These are phyloP conservation scores for Zoysia japonica DNA, from an alignment of 176 grass and related monocot species.

Conservation along the genomic window DNA sequence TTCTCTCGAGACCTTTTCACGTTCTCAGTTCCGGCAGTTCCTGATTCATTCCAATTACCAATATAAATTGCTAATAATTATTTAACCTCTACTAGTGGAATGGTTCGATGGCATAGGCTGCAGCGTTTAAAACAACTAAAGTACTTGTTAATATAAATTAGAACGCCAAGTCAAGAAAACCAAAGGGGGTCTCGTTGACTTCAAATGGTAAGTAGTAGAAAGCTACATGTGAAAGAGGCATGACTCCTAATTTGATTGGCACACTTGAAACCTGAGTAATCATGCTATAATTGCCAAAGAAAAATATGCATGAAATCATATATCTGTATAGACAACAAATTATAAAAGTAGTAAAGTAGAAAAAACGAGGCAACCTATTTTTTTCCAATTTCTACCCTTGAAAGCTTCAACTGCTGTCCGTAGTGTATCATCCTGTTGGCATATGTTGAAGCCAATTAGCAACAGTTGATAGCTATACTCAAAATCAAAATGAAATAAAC, in stretches of 20 bases:
- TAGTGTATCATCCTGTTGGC: conserved; percentile 86
- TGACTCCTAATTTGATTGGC: background rate
- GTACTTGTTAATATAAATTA: background rate
- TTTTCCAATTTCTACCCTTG: conserved; percentile 98
- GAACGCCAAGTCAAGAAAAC: background rate
- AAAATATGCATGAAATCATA: background rate
- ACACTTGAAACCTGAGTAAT: conserved; percentile 3
- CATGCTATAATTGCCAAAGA: background rate
- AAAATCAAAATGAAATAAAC: conserved; percentile 14
- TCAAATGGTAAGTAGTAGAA: background rate
- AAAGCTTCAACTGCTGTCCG: conserved; percentile 76
- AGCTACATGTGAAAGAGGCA: background rate
- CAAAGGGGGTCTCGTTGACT: background rate
- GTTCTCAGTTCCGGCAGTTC: background rate
- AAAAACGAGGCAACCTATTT: conserved; percentile 72
- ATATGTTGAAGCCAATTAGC: conserved; percentile 37
- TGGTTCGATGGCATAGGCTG: background rate
- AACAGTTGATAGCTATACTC: conserved; percentile 11
- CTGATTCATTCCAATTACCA: conserved; percentile 5
- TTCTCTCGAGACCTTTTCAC: background rate
- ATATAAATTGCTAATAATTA: background rate
- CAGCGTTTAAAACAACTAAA: conserved; percentile 1
- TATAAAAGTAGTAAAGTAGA: background rate
- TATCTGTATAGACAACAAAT: background rate
- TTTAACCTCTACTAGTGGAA: conserved; percentile 11